Percentiles rank a stretch among this genome's conserved stretches.
These are phyloP conservation scores for Quercus bicolor DNA, from an alignment of 306 rosid genomes.

Conservation along the genomic window DNA sequence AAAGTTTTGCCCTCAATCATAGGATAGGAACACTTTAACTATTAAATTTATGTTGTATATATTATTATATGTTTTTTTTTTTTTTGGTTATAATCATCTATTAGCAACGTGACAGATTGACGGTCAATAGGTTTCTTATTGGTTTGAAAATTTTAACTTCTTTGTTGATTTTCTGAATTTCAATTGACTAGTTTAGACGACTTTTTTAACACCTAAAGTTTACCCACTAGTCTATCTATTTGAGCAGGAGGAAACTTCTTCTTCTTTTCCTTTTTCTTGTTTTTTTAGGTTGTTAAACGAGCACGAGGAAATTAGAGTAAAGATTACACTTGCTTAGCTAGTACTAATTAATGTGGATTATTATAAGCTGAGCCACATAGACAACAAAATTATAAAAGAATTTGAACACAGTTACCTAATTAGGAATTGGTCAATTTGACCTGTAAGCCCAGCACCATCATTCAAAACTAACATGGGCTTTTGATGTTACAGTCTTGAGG, in stretches of 20 bases:
- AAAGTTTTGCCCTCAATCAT: too few relatives aligned
- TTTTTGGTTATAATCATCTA: background rate
- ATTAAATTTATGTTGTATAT: background rate
- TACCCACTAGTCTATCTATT: background rate
- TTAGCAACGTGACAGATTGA: background rate
- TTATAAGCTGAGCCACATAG: too few relatives aligned
- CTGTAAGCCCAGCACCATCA: background rate
- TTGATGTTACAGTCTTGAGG: too few relatives aligned
- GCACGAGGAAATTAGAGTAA: background rate
- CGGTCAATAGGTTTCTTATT: background rate
- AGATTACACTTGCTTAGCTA: too few relatives aligned
- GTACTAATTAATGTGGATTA: too few relatives aligned
- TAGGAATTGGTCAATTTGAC: background rate
- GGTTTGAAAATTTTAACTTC: background rate
- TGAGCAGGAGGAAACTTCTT: background rate
- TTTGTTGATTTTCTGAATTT: background rate
- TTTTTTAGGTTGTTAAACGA: too few relatives aligned
- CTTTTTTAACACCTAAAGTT: background rate
- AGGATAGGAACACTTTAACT: background rate
- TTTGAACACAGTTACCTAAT: background rate
- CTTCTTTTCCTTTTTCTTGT: too few relatives aligned
- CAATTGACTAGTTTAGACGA: background rate
- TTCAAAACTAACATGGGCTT: background rate
- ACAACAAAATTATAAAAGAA: background rate
- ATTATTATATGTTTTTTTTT: background rate